Base-by-base conservation (phyloP, 306 rosid species). In the Pterocarpus macrocarpus region DNA sequence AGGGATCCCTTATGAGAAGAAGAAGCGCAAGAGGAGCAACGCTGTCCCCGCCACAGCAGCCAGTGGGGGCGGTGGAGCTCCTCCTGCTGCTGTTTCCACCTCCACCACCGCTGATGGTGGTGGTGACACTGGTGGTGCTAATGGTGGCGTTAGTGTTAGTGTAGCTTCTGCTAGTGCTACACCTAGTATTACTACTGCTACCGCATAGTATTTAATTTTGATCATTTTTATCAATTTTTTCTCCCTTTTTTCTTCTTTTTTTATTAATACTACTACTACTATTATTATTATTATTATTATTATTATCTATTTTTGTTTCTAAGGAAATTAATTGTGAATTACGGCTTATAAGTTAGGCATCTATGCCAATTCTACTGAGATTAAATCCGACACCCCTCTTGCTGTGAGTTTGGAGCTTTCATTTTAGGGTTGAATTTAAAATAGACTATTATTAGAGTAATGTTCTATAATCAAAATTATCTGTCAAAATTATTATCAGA, bases 1-100 rank as follows among this genome's bases (percentile, higher is more conserved):
- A 62, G 99, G 99, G 2, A 91, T 95, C 38, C 94, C 99, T 10
- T 95, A 95, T 22, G 97, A 95, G 84, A 96, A 96, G 82, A 95
- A 93, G 88, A 96, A 96, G 71, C 88, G 99, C 35, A 95, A 95
- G 88, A 78, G 97, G 56, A 64, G 86, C 13, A 28, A 73, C 0
- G 53, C 17, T 2, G 53, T 47, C n/a, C 0, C n/a, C 1, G 22
- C 22, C 22, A 8, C 14, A 33, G 64, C 43, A 14, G 12, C 55
- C 3, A 4, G 5, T 5, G 41, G 12, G 4, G 33, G n/a, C 1
- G 73, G 12, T 45, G 28, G 8, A 4, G 7, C 58, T 52, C 5
- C 57, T 52, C 17, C 14, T 52, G 58, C 58, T 15, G 17, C 16
- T 15, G 9, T 33, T 4, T 12, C 66, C n/a, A 47, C 53, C 14